Conservation (phyloP, 371 early-diverging fungal genomes). For the Blakeslea trispora region DNA sequence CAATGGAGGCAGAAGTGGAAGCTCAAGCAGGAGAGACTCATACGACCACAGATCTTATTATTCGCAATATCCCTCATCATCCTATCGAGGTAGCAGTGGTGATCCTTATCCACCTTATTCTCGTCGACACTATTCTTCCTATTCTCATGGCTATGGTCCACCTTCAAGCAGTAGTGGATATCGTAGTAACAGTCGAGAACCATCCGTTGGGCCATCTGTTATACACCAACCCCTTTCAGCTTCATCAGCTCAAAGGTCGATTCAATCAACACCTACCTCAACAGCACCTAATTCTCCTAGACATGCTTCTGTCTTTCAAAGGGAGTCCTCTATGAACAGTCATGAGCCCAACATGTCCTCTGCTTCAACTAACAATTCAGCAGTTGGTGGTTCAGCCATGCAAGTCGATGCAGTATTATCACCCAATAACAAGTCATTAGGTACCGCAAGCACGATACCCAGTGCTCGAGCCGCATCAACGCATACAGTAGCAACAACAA, state of each 20-base stretch:
- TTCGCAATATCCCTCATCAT: constrained; percentile 11
- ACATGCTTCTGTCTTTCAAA: constrained; percentile 1
- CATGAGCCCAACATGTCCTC: neutral
- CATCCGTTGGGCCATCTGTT: constrained; percentile 11
- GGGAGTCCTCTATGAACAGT: neutral
- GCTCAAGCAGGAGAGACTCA: constrained; percentile 31
- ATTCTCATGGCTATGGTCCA: constrained; percentile 11
- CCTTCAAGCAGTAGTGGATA: constrained; percentile 6
- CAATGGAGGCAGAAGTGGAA: constrained; percentile 16
- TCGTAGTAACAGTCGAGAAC: constrained; percentile 13
- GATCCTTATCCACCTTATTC: constrained; percentile 7
- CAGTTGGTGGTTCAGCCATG: neutral
- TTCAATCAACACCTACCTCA: constrained; percentile 25
- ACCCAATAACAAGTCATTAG: neutral
- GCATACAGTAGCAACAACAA: no score
- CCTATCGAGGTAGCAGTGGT: constrained; percentile 10
- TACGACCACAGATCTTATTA: constrained; percentile 34
- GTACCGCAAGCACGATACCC: neutral
- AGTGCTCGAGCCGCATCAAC: neutral
- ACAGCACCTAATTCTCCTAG: constrained; percentile 26
- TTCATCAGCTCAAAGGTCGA: constrained; percentile 14
- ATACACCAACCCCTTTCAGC: constrained; percentile 3
- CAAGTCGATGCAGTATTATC: neutral
- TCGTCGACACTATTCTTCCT: constrained; percentile 5
- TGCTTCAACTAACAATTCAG: neutral